Conservation (phyloP, 257 asterid species). For the Linaria vulgaris region DNA sequence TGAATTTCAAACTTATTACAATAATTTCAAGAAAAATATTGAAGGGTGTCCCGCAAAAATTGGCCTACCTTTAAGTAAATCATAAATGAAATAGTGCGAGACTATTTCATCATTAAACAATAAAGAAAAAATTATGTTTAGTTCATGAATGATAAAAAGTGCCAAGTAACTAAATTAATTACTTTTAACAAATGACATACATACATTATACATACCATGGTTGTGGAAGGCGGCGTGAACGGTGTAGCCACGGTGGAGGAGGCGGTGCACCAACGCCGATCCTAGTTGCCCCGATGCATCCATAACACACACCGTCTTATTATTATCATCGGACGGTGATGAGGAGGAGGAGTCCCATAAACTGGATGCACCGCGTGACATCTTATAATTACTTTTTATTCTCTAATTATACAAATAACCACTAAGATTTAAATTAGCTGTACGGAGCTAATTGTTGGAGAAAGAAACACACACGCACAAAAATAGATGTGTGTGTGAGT, state of each 20-base stretch:
- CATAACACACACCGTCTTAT: constrained; percentile 79
- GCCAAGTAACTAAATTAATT: not conserved
- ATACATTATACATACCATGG: constrained; percentile 46
- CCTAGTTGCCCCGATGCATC: constrained; percentile 80
- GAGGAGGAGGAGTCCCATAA: constrained; percentile 31
- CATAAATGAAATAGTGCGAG: not conserved
- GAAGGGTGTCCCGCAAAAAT: not conserved
- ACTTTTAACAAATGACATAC: too few species aligned
- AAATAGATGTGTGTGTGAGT: not conserved
- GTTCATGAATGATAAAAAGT: not conserved
- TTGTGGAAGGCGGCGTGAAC: constrained; percentile 85
- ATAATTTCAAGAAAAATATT: too few species aligned
- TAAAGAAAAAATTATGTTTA: not conserved
- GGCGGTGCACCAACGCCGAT: constrained; percentile 63
- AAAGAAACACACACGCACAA: too few species aligned
- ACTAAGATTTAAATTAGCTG: too few species aligned
- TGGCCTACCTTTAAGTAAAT: not conserved
- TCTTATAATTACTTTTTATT: too few species aligned
- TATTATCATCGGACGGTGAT: not conserved
- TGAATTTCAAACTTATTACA: too few species aligned
- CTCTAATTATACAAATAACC: too few species aligned
- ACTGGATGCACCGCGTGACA: constrained; percentile 22
- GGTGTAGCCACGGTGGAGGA: constrained; percentile 69
- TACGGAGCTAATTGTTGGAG: too few species aligned
- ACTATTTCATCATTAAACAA: not conserved